A percentile compares a stretch with the other conserved stretches of the same genome.
Evolutionary conservation across 768 basidiomycete species (phyloP).

Genomic region (Cystofilobasidium macerans): DNA sequence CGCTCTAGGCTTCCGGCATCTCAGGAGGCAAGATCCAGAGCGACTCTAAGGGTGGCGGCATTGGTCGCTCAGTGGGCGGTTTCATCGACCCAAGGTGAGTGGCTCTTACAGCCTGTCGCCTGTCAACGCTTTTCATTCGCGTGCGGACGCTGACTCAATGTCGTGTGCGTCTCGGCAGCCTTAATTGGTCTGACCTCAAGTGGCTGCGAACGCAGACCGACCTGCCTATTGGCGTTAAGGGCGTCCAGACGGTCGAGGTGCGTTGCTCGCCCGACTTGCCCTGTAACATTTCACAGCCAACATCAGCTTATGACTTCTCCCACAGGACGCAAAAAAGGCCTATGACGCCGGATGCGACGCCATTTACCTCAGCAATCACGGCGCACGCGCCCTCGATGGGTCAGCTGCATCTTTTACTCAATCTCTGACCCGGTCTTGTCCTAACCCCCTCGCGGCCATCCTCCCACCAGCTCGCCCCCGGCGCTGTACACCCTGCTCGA

Average conservation of each 20-base stretch:
- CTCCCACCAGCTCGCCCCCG: conserved; percentile 30
- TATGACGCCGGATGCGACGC: conserved; percentile 73
- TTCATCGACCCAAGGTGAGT: conserved; percentile 36
- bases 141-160: not conserved
- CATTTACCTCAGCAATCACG: conserved; percentile 83
- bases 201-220: conserved; percentile 42
- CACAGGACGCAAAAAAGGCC: conserved; percentile 69
- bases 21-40: conserved; percentile 36
- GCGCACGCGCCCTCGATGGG: conserved; percentile 49
- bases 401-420: conserved; percentile 30
- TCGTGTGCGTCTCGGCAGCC: not conserved
- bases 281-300: too few relatives aligned
- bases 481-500: conserved; percentile 55
- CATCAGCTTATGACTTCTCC: too few relatives aligned
- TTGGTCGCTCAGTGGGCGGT: conserved; percentile 36
- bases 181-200: conserved; percentile 44
- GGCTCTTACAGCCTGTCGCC: not conserved
- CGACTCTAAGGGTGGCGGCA: conserved; percentile 37
- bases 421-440: not conserved
- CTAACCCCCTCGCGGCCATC: not conserved
- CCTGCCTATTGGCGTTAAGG: conserved; percentile 44
- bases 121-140: not conserved
- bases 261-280: conserved; percentile 15
- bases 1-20: conserved; percentile 33
- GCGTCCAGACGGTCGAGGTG: conserved; percentile 44